These are phyloP conservation scores for Calonectria crousiana DNA, from an alignment of 2,329 filamentous ascomycete genomes.

Conservation along the genomic window DNA sequence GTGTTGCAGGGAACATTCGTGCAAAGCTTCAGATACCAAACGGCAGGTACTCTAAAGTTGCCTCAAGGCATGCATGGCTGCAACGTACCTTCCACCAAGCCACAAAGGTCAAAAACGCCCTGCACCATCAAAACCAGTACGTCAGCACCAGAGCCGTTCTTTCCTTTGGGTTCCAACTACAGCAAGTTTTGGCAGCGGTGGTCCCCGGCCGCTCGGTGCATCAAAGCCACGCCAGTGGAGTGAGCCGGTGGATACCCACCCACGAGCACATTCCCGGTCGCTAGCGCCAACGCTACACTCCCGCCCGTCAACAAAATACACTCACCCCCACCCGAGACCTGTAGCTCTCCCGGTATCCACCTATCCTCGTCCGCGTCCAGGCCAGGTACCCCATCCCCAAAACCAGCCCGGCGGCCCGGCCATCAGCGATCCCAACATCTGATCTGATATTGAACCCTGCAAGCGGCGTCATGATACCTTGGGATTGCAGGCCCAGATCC, in stretches of 20 bases:
- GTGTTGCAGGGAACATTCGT: not conserved
- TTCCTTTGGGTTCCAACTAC: not conserved
- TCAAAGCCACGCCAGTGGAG: slow-evolving; percentile 24
- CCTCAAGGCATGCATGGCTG: not conserved
- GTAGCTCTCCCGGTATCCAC: not conserved
- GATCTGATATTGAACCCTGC: slow-evolving; percentile 40
- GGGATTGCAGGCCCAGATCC: slow-evolving; percentile 30
- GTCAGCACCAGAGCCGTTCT: not conserved
- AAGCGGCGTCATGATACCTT: slow-evolving; percentile 43
- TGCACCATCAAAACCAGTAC: not conserved
- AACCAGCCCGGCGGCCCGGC: slow-evolving; percentile 6
- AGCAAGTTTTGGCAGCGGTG: slow-evolving; percentile 23
- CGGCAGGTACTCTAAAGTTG: not conserved
- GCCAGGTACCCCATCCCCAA: slow-evolving; percentile 8
- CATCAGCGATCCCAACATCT: slow-evolving; percentile 27
- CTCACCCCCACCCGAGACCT: not conserved
- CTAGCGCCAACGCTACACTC: slow-evolving; percentile 31
- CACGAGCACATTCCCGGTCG: slow-evolving; percentile 35
- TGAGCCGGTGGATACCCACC: slow-evolving; percentile 36
- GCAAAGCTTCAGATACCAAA: not conserved
- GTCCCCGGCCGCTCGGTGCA: slow-evolving; percentile 34
- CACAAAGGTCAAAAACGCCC: not conserved
- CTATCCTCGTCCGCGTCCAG: not conserved
- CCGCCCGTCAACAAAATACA: slow-evolving; percentile 29
- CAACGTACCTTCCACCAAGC: not conserved